phyloP scores from a whole-genome alignment of 75 land plant genomes.

The Chamaecyparis obtusa region DNA sequence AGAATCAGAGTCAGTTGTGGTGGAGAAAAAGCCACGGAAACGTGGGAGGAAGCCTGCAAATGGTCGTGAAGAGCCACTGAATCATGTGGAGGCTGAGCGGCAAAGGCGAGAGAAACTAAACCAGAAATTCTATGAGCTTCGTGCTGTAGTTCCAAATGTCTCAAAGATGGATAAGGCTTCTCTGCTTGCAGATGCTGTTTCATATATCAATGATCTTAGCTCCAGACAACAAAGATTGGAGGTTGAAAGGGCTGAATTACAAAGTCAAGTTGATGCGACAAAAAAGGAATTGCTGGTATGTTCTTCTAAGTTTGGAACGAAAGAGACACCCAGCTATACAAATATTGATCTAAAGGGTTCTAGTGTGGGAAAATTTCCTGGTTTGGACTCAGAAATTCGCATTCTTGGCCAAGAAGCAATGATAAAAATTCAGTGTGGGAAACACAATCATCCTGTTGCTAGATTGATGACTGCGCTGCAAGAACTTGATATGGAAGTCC shows the following conservation, averaged over 20 bases:
- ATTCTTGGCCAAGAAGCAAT: constrained; percentile 74
- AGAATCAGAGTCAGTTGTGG: constrained; percentile 13
- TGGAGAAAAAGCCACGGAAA: constrained; percentile 19
- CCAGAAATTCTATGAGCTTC: constrained; percentile 28
- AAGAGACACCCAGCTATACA: neutral
- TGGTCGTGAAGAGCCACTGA: constrained; percentile 29
- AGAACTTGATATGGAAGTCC: constrained; percentile 71
- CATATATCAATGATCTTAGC: constrained; percentile 23
- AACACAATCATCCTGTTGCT: constrained; percentile 68
- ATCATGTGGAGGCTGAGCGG: constrained; percentile 33
- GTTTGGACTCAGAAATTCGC: constrained; percentile 59
- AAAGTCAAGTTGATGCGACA: neutral
- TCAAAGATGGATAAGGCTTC: constrained; percentile 33
- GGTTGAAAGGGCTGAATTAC: constrained; percentile 11
- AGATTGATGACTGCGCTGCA: constrained; percentile 71
- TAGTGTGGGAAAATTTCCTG: constrained; percentile 18
- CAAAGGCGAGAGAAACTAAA: constrained; percentile 25
- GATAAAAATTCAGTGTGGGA: constrained; percentile 58
- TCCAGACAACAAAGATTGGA: constrained; percentile 12
- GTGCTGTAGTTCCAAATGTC: constrained; percentile 28
- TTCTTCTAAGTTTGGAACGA: constrained; percentile 4
- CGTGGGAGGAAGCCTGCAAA: constrained; percentile 31
- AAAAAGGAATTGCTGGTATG: constrained; percentile 4
- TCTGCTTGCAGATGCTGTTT: constrained; percentile 20
- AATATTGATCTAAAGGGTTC: neutral